Evolutionary conservation across 2,329 filamentous ascomycete species (phyloP), one percentile per base, ranked within the genome.

Genomic region (Colletotrichum tabaci): DNA sequence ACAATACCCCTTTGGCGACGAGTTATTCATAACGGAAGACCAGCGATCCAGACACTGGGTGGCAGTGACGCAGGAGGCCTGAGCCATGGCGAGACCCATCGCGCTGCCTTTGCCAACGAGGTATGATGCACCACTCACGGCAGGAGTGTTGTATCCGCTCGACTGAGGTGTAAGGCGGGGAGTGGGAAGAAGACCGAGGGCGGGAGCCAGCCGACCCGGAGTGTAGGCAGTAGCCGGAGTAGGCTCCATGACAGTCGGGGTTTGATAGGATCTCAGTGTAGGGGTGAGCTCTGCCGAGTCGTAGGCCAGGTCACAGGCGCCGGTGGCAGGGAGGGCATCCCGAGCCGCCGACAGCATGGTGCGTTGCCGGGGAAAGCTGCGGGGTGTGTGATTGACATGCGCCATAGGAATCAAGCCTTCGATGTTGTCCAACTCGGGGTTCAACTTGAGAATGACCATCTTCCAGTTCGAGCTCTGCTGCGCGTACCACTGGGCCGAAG

Each of bases 71-170:
- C 77, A 86, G 30, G 83, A 85, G 12, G 84, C 87, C 74, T 91
- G 89, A 2, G 87, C 83, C 86, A 91, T 88, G 35, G 89, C 90
- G 73, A 88, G 81, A 66, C 88, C 84, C 89, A 91, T 92, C 0
- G 89, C 88, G n/a, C 84, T 85, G 73, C 82, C 81, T 74, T 84
- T 86, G 73, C 83, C 81, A 53, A 88, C 82, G 58, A 88, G 80
- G 62, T 85, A 84, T 64, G 87, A 85, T 46, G 84, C 83, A 76
- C 85, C 85, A 84, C 84, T 86, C 85, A 84, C 88, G 73, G 88
- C 88, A 86, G 89, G 88, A 86, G 89, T 91, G 81, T 84, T 87
- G 77, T 87, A 86, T 79, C 87, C 88, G 74, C 82, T 84, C 38
- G 82, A 82, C 78, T 89, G 87, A 12, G 89, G 88, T 23, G 88